Evolutionary conservation across 75 land plant species (phyloP).

Genomic region (Adiantum capillusveneris): DNA sequence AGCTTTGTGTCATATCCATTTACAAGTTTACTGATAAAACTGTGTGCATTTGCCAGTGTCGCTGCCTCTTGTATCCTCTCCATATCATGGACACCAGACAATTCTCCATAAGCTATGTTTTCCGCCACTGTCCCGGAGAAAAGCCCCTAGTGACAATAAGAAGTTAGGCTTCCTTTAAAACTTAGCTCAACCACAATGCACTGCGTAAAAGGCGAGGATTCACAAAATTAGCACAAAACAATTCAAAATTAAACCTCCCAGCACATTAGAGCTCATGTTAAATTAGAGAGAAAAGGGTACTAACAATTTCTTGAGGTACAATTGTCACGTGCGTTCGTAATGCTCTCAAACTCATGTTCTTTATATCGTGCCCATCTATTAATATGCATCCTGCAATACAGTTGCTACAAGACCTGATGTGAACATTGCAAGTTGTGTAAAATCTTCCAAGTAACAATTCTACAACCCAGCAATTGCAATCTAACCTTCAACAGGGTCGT

Average conservation of each 20-base stretch:
- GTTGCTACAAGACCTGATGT: background rate
- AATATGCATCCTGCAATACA: slow-evolving; percentile 55
- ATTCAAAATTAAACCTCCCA: too few species aligned
- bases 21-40: slow-evolving; percentile 65
- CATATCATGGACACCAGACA: slow-evolving; percentile 56
- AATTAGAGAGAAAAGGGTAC: too few species aligned
- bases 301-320: slow-evolving; percentile 85
- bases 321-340: slow-evolving; percentile 64
- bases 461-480: background rate
- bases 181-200: too few species aligned
- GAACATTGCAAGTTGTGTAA: background rate
- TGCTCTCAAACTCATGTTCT: slow-evolving; percentile 34
- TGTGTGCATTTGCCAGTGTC: slow-evolving; percentile 73
- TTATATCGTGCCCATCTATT: slow-evolving; percentile 68
- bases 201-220: too few species aligned
- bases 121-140: slow-evolving; percentile 93
- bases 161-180: too few species aligned
- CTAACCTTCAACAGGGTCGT: slow-evolving; percentile 68
- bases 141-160: slow-evolving; percentile 40
- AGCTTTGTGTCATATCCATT: slow-evolving; percentile 64
- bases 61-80: slow-evolving; percentile 61
- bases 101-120: slow-evolving; percentile 86
- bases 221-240: too few species aligned
- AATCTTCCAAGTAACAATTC: background rate
- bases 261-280: too few species aligned